These are phyloP conservation scores for Straminergon stramineum DNA, from an alignment of 225 moss, liverwort and hornwort species.

Conservation along the genomic window DNA sequence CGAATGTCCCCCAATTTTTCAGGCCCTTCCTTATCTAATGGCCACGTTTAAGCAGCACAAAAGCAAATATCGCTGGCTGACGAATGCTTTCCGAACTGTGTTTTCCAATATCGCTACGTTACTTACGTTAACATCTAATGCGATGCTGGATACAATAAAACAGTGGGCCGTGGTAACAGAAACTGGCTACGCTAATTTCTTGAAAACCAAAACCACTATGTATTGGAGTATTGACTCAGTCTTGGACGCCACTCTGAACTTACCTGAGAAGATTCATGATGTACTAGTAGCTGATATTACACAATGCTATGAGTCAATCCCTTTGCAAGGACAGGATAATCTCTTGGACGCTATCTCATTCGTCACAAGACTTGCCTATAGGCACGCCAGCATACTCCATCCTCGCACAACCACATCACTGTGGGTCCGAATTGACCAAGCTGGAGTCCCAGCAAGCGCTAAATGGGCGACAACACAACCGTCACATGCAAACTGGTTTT, in stretches of 20 bases:
- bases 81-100: too few relatives aligned
- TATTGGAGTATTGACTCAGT: neutral
- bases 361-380: neutral
- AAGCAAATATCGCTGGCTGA: too few relatives aligned
- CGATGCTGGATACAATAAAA: accelerated
- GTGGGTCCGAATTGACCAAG: accelerated
- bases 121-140: too few relatives aligned
- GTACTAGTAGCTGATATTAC: neutral
- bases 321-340: accelerated
- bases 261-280: accelerated
- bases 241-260: accelerated
- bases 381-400: accelerated
- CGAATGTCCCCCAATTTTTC: too few relatives aligned
- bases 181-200: accelerated
- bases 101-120: too few relatives aligned
- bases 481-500: accelerated
- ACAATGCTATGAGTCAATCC: neutral
- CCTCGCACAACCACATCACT: accelerated
- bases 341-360: accelerated
- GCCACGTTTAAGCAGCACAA: too few relatives aligned
- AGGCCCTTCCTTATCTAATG: too few relatives aligned
- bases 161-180: neutral
- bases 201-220: accelerated
- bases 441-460: accelerated
- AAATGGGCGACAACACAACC: neutral